These are phyloP conservation scores for Fusarium mangiferae DNA, from an alignment of 2,329 filamentous ascomycete species.

Conservation along the genomic window DNA sequence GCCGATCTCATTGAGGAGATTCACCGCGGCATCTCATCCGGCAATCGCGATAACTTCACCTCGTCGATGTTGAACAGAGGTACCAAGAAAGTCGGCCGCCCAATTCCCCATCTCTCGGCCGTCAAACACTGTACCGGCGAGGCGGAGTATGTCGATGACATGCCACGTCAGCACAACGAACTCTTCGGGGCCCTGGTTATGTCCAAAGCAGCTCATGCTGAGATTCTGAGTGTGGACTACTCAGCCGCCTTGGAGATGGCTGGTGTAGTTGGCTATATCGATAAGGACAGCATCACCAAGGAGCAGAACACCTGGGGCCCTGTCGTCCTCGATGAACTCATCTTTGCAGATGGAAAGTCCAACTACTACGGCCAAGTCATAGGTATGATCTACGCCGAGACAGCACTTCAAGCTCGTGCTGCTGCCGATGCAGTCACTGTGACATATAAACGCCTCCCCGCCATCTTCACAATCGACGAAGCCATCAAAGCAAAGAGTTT, in stretches of 20 bases:
- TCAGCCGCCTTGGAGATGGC: background rate
- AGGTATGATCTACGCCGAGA: constrained; percentile 1
- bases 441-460: background rate
- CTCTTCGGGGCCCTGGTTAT: background rate
- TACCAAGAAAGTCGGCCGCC: background rate
- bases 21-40: background rate
- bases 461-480: background rate
- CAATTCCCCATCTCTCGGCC: background rate
- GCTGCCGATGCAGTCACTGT: background rate
- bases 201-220: background rate
- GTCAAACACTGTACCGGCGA: constrained; percentile 1
- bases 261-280: background rate
- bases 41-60: background rate
- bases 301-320: background rate
- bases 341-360: background rate
- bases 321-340: background rate
- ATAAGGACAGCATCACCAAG: background rate
- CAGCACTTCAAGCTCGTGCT: background rate
- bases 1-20: background rate
- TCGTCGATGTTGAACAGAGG: background rate
- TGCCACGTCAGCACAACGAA: background rate
- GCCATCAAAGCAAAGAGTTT: constrained; percentile 2
- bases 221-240: background rate
- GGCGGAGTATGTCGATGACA: background rate
- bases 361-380: background rate